Conservation (phyloP, 73 alveolate genomes). For the Paramecium pentaurelia region DNA sequence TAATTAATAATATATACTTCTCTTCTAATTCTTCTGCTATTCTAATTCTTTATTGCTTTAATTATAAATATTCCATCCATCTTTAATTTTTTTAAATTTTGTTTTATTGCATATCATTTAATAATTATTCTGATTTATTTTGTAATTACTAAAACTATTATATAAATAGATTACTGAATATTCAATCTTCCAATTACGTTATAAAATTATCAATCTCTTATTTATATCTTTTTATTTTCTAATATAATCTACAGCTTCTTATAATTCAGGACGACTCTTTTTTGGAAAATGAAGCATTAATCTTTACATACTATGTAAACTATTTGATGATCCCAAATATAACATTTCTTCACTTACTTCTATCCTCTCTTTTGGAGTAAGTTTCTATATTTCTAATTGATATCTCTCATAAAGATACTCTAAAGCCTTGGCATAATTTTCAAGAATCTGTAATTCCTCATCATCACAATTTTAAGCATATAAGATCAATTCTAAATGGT, state of each 20-base stretch:
- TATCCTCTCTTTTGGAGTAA: neutral
- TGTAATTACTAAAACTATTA: neutral
- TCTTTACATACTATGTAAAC: conserved; percentile 12
- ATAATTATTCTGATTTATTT: neutral
- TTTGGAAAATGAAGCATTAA: conserved; percentile 28
- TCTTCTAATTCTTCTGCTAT: conserved; percentile 14
- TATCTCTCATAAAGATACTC: neutral
- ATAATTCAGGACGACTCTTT: neutral
- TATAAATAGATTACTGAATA: neutral
- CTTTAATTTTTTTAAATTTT: neutral
- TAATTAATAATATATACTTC: neutral
- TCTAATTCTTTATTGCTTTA: neutral
- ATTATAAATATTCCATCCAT: conserved; percentile 29
- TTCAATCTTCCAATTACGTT: conserved; percentile 30
- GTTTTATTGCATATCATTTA: neutral
- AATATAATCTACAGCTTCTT: neutral
- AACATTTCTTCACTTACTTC: conserved; percentile 23
- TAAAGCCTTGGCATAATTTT: neutral
- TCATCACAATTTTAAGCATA: conserved; percentile 15
- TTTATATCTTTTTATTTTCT: conserved; percentile 24
- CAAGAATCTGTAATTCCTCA: neutral
- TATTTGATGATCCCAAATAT: neutral
- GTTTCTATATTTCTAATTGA: neutral
- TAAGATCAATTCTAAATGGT: conserved; percentile 8
- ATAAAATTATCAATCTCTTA: neutral